Evolutionary conservation across 192 early-diverging fungal species (phyloP).

Genomic region (Bifiguratus adelaidae): DNA sequence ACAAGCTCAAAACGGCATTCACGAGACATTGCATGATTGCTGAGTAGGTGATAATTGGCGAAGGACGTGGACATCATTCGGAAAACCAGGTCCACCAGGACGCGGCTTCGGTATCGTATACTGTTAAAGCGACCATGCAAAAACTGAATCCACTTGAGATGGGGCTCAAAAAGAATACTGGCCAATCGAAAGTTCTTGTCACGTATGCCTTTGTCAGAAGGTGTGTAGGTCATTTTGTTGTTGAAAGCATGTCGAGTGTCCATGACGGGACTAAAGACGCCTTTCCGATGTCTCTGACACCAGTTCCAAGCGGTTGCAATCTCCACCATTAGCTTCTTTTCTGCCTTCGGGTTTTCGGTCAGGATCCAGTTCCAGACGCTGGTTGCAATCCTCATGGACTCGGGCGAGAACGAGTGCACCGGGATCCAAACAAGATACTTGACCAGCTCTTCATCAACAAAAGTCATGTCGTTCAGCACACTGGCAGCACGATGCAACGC

Average conservation of each 20-base stretch:
- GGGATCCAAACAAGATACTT: conserved; percentile 83
- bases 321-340: conserved; percentile 73
- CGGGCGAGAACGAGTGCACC: conserved; percentile 63
- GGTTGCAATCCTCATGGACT: conserved; percentile 71
- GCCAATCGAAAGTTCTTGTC: conserved; percentile 48
- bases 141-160: conserved; percentile 81
- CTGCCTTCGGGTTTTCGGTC: conserved; percentile 58
- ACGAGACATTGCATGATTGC: conserved; percentile 62
- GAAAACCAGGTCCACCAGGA: conserved; percentile 64
- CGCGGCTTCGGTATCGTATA: conserved; percentile 58
- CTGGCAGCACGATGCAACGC: conserved; percentile 44
- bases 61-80: conserved; percentile 41
- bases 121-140: conserved; percentile 75
- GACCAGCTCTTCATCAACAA: conserved; percentile 65
- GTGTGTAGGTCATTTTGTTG: conserved; percentile 85
- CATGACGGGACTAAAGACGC: conserved; percentile 56
- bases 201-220: conserved; percentile 70
- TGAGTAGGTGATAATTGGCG: not conserved
- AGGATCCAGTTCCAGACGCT: conserved; percentile 89
- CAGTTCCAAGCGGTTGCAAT: conserved; percentile 79
- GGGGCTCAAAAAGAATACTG: conserved; percentile 54
- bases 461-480: conserved; percentile 22
- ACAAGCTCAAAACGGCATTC: conserved; percentile 74
- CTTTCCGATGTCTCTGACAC: conserved; percentile 64
- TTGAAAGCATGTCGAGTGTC: conserved; percentile 73